Evolutionary conservation across 257 asterid genomes (phyloP), one percentile per base, ranked within the genome.

Genomic region (Solanum sejunctum): DNA sequence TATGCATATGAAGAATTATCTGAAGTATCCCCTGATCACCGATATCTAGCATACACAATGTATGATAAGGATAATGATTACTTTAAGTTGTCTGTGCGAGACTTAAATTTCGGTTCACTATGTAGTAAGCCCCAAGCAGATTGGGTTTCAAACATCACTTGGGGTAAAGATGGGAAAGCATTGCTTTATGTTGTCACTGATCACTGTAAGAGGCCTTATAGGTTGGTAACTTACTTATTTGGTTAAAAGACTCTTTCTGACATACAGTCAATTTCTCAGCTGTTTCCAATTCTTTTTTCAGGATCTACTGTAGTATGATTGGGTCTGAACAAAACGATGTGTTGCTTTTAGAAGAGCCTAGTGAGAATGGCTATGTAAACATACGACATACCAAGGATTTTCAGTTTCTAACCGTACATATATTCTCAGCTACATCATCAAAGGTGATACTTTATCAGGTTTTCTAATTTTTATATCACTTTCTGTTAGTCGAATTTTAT

Each of bases 21-120:
- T 9, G 98, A 95, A 86, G 88, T 97, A 67, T 97, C 99, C 80
- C 99, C 99, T 52, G 97, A 97, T 89, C 99, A 97, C 79, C 92
- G 94, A 16, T 93, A 92, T 92, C 93, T 95, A 88, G 99, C 98
- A 56, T 95, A 97, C 89, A 94, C 98, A 61, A 94, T 97, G 98
- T 97, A 90, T 83, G 98, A 94, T 89, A 95, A 97, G 92, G 98
- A 94, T 80, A 93, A 89, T 43, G 96, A 93, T 84, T 91, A 21
- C 92, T 95, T 93, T 86, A 93, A 88, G 81, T 87, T 97, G 85
- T 95, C 90, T 45, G 97, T 95, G 20, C 90, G 95, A 75, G 98
- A 97, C 89, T 92, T 97, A 91, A 95, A 95, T 87, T 88, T 94
- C 81, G 97, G 98, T 71, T 93, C 91, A 1, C 94, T 94, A 41